These are phyloP conservation scores for Diplogelasinospora grovesii DNA, from an alignment of 495 filamentous ascomycete genomes.

Conservation along the genomic window DNA sequence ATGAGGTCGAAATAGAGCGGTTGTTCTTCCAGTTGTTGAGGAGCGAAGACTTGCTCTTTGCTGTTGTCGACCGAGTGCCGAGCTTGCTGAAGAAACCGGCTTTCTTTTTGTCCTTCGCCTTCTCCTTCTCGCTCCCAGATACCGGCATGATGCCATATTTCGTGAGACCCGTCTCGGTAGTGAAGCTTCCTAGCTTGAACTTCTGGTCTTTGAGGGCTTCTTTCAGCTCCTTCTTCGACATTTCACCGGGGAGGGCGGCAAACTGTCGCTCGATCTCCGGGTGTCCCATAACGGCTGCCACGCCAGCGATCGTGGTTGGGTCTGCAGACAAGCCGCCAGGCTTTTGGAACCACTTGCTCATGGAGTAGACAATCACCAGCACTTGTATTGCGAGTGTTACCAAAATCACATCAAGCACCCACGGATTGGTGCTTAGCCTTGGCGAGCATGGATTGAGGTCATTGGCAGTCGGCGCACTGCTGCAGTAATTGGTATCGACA, in stretches of 20 bases:
- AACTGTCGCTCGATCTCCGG: conserved; percentile 21
- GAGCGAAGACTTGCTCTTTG: conserved; percentile 5
- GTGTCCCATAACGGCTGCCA: conserved; percentile 24
- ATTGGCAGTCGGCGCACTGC: background rate
- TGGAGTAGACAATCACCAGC: conserved; percentile 7
- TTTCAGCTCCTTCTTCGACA: conserved; percentile 11
- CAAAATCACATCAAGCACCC: conserved; percentile 19
- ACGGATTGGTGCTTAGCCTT: conserved; percentile 13
- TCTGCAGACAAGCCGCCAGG: conserved; percentile 15
- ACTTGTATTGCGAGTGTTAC: conserved; percentile 10
- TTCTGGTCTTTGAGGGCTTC: conserved; percentile 12
- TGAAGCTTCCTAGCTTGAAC: conserved; percentile 19
- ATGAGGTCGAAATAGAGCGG: conserved; percentile 11
- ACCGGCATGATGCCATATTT: conserved; percentile 25
- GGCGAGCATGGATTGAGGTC: conserved; percentile 15
- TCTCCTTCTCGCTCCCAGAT: background rate
- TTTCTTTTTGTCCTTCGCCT: background rate
- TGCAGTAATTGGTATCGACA: conserved; percentile 22
- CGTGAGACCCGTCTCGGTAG: conserved; percentile 6
- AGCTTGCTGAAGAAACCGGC: conserved; percentile 2
- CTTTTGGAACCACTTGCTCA: conserved; percentile 15
- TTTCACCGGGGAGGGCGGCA: conserved; percentile 13
- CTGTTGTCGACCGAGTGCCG: background rate
- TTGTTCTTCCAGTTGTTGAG: conserved; percentile 14
- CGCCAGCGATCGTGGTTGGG: conserved; percentile 23